Percentiles rank a stretch among this genome's conserved stretches.
Conservation (phyloP, 2,329 filamentous ascomycete species). For the Aspergillus sp. region DNA sequence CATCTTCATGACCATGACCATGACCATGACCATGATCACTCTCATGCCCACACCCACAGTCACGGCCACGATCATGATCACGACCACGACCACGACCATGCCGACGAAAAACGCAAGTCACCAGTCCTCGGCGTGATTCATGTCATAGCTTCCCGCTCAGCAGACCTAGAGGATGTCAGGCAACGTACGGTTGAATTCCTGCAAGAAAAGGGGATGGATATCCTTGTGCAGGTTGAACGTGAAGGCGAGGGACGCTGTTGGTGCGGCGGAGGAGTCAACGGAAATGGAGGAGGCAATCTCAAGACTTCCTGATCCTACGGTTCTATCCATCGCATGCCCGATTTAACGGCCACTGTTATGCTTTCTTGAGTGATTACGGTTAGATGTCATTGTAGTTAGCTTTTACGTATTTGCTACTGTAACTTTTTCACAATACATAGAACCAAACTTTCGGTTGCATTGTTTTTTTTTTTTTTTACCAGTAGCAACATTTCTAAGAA, state of each 20-base stretch:
- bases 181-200: constrained; percentile 74
- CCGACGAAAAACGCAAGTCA: constrained; percentile 18
- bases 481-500: no score
- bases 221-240: constrained; percentile 82
- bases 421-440: background rate
- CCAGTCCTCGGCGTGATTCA: constrained; percentile 80
- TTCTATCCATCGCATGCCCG: background rate
- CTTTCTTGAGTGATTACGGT: background rate
- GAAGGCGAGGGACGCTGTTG: constrained; percentile 71
- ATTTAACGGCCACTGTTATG: background rate
- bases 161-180: constrained; percentile 79
- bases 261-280: constrained; percentile 52
- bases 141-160: constrained; percentile 69
- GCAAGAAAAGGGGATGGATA: constrained; percentile 69
- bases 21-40: constrained; percentile 27
- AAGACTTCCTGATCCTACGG: background rate
- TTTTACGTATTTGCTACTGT: background rate
- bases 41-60: constrained; percentile 25
- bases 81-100: constrained; percentile 19
- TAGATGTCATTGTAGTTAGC: background rate
- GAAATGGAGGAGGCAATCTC: background rate
- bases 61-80: constrained; percentile 27
- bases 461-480: no score
- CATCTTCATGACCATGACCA: constrained; percentile 32
- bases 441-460: background rate